Evolutionary conservation across 805 yeast species (phyloP), one percentile per base, ranked within the genome.

Genomic region (Pichia deserticola): DNA sequence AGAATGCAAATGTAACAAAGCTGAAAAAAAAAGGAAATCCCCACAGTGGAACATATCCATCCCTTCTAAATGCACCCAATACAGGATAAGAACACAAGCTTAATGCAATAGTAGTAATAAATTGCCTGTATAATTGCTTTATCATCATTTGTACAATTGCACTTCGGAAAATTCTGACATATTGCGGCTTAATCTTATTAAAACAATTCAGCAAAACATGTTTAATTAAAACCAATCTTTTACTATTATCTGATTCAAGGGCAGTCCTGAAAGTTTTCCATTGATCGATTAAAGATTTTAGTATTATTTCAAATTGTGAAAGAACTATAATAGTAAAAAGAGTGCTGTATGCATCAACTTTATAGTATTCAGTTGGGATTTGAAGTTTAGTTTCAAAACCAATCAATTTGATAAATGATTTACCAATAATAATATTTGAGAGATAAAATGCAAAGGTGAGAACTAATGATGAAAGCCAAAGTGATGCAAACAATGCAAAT

Each of bases 401-500:
- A 3, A 34, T 42, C 6, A 49, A 12, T 36, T 40, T 42, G 5
- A 49, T 8, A n/a, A 42, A 20, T n/a, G 39, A 39, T 48, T 55
- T 60, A n/a, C 71, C 73, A n/a, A 66, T 5, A 1, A 54, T 7
- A 28, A 61, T 53, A 1, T 66, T 56, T 3, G 47, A 25, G 0
- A 59, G 11, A 9, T 58, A 56, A 5, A 61, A 51, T 10, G 59
- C 60, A 12, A 57, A 48, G 7, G 68, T 60, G 29, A 70, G 40
- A 1, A 62, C 13, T n/a, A 74, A 60, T 0, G 82, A 73, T 55
- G 71, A 74, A 0, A 71, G 50, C 78, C 80, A 77, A 6, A 77
- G 59, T 54, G 69, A 61, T 1, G 60, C 57, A 33, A 78, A 65
- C 41, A 86, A 62, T 0, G 60, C 67, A 27, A 76, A 69, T 36